Conservation (phyloP, 371 early-diverging fungal species). For the Mitosporidium daphniae region DNA sequence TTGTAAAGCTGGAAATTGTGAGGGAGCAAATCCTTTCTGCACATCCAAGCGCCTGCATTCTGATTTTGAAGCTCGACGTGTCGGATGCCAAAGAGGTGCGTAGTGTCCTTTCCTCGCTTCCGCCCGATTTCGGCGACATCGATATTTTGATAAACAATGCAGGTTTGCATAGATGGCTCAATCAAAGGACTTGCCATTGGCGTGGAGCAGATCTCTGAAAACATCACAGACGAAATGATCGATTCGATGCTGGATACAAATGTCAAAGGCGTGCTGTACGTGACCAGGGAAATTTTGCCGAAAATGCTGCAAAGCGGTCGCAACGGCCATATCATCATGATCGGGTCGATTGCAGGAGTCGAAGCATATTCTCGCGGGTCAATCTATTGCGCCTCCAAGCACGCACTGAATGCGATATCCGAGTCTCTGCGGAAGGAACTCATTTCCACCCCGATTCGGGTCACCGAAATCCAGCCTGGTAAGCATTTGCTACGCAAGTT, state of each 20-base stretch:
- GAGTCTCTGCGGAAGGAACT: constrained; percentile 35
- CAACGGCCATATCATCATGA: constrained; percentile 42
- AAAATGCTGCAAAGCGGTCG: constrained; percentile 30
- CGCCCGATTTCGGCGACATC: constrained; percentile 17
- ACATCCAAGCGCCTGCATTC: constrained; percentile 17
- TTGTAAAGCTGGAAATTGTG: constrained; percentile 19
- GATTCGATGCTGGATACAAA: constrained; percentile 56
- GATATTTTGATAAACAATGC: constrained; percentile 40
- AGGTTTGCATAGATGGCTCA: constrained; percentile 1
- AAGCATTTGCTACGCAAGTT: too few relatives aligned
- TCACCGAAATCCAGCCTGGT: constrained; percentile 26
- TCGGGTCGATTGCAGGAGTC: constrained; percentile 38
- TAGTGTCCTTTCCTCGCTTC: constrained; percentile 13
- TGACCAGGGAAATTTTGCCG: constrained; percentile 42
- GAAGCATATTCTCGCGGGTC: constrained; percentile 24
- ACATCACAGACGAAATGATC: constrained; percentile 17
- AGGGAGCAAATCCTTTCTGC: constrained; percentile 11
- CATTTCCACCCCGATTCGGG: constrained; percentile 25
- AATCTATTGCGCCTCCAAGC: constrained; percentile 56
- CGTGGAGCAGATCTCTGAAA: constrained; percentile 23
- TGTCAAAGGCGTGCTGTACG: constrained; percentile 24
- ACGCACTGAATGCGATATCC: constrained; percentile 31
- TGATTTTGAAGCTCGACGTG: constrained; percentile 28
- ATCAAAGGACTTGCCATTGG: constrained; percentile 29
- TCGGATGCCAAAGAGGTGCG: constrained; percentile 15